Evolutionary conservation across 129 eudicot genomes (phyloP).

Genomic region (Centrapalus pauciflorus): DNA sequence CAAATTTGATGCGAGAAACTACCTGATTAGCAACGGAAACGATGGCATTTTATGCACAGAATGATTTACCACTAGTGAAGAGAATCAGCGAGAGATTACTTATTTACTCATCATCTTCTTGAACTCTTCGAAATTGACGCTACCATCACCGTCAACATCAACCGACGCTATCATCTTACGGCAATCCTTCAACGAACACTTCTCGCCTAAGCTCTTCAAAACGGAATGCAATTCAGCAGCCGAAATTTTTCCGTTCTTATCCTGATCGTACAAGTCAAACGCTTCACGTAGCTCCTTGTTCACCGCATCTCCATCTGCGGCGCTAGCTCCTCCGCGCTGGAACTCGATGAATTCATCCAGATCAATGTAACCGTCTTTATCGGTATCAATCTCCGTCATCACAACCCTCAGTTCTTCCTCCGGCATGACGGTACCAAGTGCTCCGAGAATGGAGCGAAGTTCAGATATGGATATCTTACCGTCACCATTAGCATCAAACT

Average conservation of each 20-base stretch:
- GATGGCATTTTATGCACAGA: conserved; percentile 5
- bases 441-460: conserved; percentile 50
- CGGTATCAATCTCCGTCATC: conserved; percentile 73
- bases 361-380: conserved; percentile 83
- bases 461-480: conserved; percentile 66
- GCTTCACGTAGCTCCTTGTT: conserved; percentile 77
- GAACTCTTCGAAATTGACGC: conserved; percentile 84
- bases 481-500: conserved; percentile 79
- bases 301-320: conserved; percentile 30
- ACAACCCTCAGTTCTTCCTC: conserved; percentile 46
- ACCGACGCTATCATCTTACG: conserved; percentile 65
- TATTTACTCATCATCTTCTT: conserved; percentile 85
- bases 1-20: neutral
- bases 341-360: conserved; percentile 45
- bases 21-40: conserved; percentile 7
- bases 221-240: conserved; percentile 70
- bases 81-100: neutral
- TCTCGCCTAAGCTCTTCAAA: conserved; percentile 68
- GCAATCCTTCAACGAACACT: conserved; percentile 78
- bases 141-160: conserved; percentile 82
- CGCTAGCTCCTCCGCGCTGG: conserved; percentile 31
- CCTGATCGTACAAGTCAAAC: conserved; percentile 72
- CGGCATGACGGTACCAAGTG: conserved; percentile 57
- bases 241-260: conserved; percentile 75
- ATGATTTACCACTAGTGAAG: neutral